Conservation (phyloP, 371 early-diverging fungal species). For the Apophysomyces variabilis region DNA sequence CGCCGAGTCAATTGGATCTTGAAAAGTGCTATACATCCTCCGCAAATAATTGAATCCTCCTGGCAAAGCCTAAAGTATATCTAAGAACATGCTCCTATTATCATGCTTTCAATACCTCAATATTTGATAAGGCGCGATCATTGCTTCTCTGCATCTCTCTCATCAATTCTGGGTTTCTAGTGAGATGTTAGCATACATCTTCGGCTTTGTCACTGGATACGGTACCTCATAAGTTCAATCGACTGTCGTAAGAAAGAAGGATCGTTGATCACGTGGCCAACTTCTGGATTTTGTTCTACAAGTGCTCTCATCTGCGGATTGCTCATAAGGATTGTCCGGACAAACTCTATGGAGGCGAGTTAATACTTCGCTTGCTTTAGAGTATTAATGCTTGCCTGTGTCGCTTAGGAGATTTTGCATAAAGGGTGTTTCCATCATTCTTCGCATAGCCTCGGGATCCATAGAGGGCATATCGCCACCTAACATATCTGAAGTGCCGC, state of each 20-base stretch:
- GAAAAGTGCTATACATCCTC: conserved; percentile 76
- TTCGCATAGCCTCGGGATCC: conserved; percentile 55
- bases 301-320: conserved; percentile 71
- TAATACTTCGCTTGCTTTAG: background rate
- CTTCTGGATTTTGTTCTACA: conserved; percentile 79
- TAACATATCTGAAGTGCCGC: conserved; percentile 17
- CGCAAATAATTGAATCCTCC: conserved; percentile 87
- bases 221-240: conserved; percentile 58
- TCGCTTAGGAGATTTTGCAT: conserved; percentile 52
- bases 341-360: conserved; percentile 52
- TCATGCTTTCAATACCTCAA: conserved; percentile 56
- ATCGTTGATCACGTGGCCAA: conserved; percentile 78
- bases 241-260: conserved; percentile 77
- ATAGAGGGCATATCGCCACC: conserved; percentile 23
- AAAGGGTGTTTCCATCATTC: conserved; percentile 58
- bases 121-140: conserved; percentile 85
- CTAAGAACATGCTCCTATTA: background rate
- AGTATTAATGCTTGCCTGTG: conserved; percentile 32
- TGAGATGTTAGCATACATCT: background rate
- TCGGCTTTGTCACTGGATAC: background rate
- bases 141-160: conserved; percentile 83
- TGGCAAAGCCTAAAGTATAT: conserved; percentile 58
- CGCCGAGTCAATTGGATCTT: conserved; percentile 73
- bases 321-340: conserved; percentile 74
- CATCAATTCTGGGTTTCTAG: conserved; percentile 81